phyloP scores from a whole-genome alignment of 768 basidiomycete species.

The Sporobolomyces phaffii region DNA sequence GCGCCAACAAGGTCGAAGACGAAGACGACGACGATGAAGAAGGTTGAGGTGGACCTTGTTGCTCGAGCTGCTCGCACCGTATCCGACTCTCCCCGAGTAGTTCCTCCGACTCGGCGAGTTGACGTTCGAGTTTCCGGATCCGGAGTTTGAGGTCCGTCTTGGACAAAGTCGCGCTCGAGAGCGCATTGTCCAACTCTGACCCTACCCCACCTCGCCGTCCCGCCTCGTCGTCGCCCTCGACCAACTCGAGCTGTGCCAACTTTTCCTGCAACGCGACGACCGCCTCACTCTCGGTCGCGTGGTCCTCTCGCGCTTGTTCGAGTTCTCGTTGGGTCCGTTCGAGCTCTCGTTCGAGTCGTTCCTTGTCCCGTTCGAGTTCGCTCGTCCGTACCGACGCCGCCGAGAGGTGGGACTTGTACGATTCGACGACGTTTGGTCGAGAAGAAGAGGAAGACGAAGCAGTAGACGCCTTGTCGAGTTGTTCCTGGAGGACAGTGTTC shows the following conservation, averaged over 20 bases:
- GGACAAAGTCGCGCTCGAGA: conserved; percentile 70
- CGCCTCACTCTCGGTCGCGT: conserved; percentile 71
- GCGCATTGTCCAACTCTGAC: conserved; percentile 79
- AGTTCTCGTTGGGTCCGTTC: conserved; percentile 61
- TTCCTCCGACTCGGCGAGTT: conserved; percentile 79
- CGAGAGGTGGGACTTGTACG: conserved; percentile 77
- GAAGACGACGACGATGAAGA: too few relatives aligned
- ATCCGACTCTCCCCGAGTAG: conserved; percentile 81
- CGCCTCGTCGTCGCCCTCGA: conserved; percentile 45
- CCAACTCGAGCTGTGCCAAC: conserved; percentile 75
- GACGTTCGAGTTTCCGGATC: conserved; percentile 68
- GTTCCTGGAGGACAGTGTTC: conserved; percentile 85
- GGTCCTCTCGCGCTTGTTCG: conserved; percentile 57
- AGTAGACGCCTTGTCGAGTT: conserved; percentile 80
- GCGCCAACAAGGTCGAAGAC: conserved; percentile 62
- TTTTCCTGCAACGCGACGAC: conserved; percentile 85
- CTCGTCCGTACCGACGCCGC: too few relatives aligned
- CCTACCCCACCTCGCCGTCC: conserved; percentile 66
- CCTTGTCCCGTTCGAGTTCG: conserved; percentile 62
- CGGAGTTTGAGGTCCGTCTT: conserved; percentile 89
- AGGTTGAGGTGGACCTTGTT: too few relatives aligned
- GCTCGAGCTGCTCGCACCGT: conserved; percentile 66
- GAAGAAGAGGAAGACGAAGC: too few relatives aligned
- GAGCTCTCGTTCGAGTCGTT: conserved; percentile 72
- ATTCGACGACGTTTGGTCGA: conserved; percentile 82